These are phyloP conservation scores for Pleurotus pulmonarius DNA, from an alignment of 768 basidiomycete genomes.

Conservation along the genomic window DNA sequence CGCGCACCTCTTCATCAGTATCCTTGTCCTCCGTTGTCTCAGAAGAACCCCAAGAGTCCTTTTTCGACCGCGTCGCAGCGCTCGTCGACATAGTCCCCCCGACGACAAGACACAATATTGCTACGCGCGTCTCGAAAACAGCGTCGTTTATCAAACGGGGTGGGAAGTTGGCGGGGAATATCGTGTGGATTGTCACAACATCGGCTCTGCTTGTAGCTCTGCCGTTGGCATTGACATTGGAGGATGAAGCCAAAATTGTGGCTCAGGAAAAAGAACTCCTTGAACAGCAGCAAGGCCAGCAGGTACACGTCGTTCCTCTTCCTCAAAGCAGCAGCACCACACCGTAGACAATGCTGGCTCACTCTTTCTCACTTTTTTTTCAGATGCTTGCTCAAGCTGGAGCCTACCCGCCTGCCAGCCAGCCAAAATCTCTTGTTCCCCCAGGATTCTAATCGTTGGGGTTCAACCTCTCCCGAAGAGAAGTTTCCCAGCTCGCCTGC, in stretches of 20 bases:
- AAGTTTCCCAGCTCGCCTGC: conserved; percentile 7
- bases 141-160: conserved; percentile 62
- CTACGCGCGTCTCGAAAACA: conserved; percentile 55
- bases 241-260: conserved; percentile 94
- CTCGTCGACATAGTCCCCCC: conserved; percentile 97
- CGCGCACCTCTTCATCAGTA: conserved; percentile 63
- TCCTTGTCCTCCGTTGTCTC: conserved; percentile 83
- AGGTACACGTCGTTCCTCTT: conserved; percentile 39
- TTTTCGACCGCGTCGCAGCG: conserved; percentile 84
- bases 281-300: conserved; percentile 91
- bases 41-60: conserved; percentile 74
- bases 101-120: conserved; percentile 74
- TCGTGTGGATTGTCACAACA: conserved; percentile 94
- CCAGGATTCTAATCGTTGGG: conserved; percentile 70
- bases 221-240: conserved; percentile 87
- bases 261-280: conserved; percentile 93
- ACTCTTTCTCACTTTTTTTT: conserved; percentile 11
- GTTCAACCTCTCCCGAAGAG: conserved; percentile 12
- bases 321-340: no score
- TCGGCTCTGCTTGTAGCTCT: conserved; percentile 91
- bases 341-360: neutral
- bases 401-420: conserved; percentile 45
- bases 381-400: conserved; percentile 72
- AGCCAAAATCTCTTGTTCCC: conserved; percentile 67
- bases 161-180: conserved; percentile 74